phyloP scores from a whole-genome alignment of 1,284 basidiomycete genomes.

The Bjerkandera adusta region DNA sequence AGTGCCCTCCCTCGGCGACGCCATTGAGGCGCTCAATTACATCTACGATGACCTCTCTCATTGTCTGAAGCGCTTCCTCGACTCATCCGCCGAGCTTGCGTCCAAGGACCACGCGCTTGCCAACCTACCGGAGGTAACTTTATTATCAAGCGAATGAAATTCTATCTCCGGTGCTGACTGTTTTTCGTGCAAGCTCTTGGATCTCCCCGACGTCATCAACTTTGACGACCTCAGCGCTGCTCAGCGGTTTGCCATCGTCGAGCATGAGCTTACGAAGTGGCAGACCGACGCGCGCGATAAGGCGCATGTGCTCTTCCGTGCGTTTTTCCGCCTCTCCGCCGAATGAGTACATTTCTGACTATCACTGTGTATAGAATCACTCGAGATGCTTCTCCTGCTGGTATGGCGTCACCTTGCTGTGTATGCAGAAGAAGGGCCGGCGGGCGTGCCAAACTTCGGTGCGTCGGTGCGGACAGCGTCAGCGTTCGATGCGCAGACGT shows the following conservation, averaged over 20 bases:
- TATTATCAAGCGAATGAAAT: no score
- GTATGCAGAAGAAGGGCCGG: conserved; percentile 39
- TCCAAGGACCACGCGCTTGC: conserved; percentile 73
- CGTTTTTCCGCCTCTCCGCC: conserved; percentile 3
- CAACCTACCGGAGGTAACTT: conserved; percentile 66
- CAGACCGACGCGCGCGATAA: conserved; percentile 41
- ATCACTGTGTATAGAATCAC: conserved; percentile 47
- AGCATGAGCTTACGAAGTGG: conserved; percentile 56
- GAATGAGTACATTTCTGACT: background rate
- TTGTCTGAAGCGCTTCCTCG: conserved; percentile 64
- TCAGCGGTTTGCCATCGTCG: conserved; percentile 64
- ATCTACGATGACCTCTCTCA: conserved; percentile 58
- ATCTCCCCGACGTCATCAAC: conserved; percentile 50
- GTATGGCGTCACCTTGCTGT: conserved; percentile 83
- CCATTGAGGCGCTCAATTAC: conserved; percentile 66
- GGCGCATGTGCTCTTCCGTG: conserved; percentile 33
- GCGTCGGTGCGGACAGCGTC: conserved; percentile 54
- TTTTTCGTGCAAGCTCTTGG: conserved; percentile 44
- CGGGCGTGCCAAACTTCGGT: conserved; percentile 23
- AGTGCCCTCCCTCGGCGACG: conserved; percentile 76
- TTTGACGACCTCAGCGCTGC: conserved; percentile 63
- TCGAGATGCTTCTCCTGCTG: conserved; percentile 83
- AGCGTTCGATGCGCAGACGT: conserved; percentile 47
- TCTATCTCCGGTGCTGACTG: background rate
- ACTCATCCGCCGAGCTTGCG: conserved; percentile 68